Percentiles rank a stretch among this genome's conserved stretches.
Evolutionary conservation across 2,329 filamentous ascomycete genomes (phyloP).

Genomic region (Fusarium sp.): DNA sequence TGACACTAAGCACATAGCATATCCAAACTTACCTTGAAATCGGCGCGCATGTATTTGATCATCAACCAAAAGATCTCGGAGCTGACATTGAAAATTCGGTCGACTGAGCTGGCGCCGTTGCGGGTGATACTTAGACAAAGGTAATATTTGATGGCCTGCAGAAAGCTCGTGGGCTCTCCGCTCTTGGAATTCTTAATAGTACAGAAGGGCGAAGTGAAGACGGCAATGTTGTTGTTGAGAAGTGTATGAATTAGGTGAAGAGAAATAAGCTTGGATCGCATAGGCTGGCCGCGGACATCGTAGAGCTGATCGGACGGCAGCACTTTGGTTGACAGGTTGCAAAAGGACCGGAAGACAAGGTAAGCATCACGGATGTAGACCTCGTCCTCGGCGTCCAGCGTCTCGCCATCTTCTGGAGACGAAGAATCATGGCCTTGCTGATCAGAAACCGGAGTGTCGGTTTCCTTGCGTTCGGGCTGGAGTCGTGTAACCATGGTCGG

Average conservation of each 20-base stretch:
- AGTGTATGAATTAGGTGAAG: slow-evolving; percentile 95
- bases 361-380: slow-evolving; percentile 98
- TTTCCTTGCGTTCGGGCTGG: slow-evolving; percentile 59
- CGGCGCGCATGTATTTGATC: slow-evolving; percentile 90
- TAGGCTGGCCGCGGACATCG: slow-evolving; percentile 91
- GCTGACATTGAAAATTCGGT: slow-evolving; percentile 92
- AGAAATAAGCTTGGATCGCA: slow-evolving; percentile 96
- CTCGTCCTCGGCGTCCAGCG: slow-evolving; percentile 82
- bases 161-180: slow-evolving; percentile 87
- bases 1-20: not conserved
- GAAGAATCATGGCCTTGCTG: slow-evolving; percentile 66
- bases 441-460: slow-evolving; percentile 61
- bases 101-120: slow-evolving; percentile 93
- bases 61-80: slow-evolving; percentile 99
- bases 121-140: slow-evolving; percentile 93
- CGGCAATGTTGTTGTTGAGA: slow-evolving; percentile 89
- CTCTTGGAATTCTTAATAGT: slow-evolving; percentile 92
- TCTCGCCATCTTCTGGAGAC: slow-evolving; percentile 67
- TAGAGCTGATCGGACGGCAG: slow-evolving; percentile 90
- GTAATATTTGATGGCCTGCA: slow-evolving; percentile 97
- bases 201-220: slow-evolving; percentile 91
- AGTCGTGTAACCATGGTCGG: slow-evolving; percentile 74
- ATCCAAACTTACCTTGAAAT: slow-evolving; percentile 77
- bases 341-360: slow-evolving; percentile 96
- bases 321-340: slow-evolving; percentile 94